phyloP scores from a whole-genome alignment of 441 rosid species.

The Syzygium syzygioides region DNA sequence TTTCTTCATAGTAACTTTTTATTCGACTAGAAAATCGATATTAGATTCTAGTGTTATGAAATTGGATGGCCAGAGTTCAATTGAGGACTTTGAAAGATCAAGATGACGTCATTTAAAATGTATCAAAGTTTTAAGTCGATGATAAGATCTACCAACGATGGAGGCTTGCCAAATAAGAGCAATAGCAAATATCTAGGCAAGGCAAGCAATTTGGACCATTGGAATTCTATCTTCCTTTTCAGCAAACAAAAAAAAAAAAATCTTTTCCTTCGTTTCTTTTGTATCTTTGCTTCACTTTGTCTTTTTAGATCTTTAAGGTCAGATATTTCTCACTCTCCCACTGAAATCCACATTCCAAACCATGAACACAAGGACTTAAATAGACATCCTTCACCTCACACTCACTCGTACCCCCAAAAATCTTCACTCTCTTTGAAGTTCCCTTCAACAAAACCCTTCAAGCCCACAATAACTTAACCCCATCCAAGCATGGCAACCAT shows the following conservation, averaged over 20 bases:
- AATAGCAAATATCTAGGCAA: background rate
- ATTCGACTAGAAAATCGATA: background rate
- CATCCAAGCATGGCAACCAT: background rate
- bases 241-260: too few species aligned
- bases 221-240: background rate
- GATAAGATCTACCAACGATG: fast-evolving
- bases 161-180: background rate
- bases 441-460: background rate
- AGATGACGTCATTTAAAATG: background rate
- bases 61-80: background rate
- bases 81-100: background rate
- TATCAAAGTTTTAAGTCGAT: fast-evolving
- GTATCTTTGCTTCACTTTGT: background rate
- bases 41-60: background rate
- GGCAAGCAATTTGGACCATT: background rate
- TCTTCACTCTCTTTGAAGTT: background rate
- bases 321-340: background rate
- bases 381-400: background rate
- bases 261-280: background rate
- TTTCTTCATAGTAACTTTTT: fast-evolving
- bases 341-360: background rate
- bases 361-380: background rate
- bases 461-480: background rate
- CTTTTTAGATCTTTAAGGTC: background rate
- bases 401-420: background rate